phyloP scores from a whole-genome alignment of 495 filamentous ascomycete genomes.

The Tuber brumale region DNA sequence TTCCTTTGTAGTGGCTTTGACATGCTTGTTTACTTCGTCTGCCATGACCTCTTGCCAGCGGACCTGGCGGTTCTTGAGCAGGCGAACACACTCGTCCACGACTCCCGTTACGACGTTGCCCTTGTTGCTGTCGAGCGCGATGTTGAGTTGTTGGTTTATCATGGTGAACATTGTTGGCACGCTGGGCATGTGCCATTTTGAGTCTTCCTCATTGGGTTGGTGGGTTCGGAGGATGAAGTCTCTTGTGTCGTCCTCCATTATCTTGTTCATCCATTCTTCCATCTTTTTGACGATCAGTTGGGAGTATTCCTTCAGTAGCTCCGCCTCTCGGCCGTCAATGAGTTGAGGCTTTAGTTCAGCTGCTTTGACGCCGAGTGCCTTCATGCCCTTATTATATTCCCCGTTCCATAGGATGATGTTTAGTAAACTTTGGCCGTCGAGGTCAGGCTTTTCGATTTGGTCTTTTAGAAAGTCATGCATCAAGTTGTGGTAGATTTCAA shows the following conservation, averaged over 20 bases:
- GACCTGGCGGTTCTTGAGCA: conserved; percentile 69
- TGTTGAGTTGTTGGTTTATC: conserved; percentile 81
- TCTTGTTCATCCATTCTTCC: conserved; percentile 94
- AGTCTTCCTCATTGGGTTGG: conserved; percentile 64
- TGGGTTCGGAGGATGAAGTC: conserved; percentile 70
- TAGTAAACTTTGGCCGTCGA: conserved; percentile 58
- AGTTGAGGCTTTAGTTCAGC: conserved; percentile 71
- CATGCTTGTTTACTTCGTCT: conserved; percentile 71
- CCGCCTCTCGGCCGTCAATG: conserved; percentile 77
- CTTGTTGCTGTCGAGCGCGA: conserved; percentile 71
- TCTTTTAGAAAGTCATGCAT: conserved; percentile 90
- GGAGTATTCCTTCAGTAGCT: conserved; percentile 88
- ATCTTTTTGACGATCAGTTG: conserved; percentile 89
- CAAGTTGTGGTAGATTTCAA: conserved; percentile 77
- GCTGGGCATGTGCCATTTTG: conserved; percentile 41
- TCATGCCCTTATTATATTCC: conserved; percentile 94
- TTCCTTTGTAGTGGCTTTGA: conserved; percentile 53
- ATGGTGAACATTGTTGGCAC: conserved; percentile 80
- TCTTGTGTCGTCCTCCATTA: conserved; percentile 68
- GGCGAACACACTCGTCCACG: conserved; percentile 85
- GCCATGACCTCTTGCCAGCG: conserved; percentile 82
- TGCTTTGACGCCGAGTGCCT: conserved; percentile 69
- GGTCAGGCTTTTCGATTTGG: conserved; percentile 63
- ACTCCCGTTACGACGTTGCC: conserved; percentile 86
- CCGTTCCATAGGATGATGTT: conserved; percentile 86